Evolutionary conservation across 768 basidiomycete genomes (phyloP), one percentile per base, ranked within the genome.

Genomic region (Antrodiella citrinella): DNA sequence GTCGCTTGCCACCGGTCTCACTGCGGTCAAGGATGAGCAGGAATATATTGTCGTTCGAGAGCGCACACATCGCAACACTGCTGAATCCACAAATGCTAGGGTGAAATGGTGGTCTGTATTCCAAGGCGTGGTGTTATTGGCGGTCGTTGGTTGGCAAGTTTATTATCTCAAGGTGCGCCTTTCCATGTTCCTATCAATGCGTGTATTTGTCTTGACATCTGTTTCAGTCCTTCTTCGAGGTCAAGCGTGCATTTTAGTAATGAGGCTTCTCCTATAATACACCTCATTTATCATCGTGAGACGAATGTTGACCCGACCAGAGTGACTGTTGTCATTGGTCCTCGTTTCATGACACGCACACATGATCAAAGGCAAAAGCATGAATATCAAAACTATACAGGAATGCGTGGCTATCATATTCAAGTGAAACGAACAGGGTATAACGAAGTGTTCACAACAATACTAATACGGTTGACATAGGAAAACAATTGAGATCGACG

Each of bases 51-150:
- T 95, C 25, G 84, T 98, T 23, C 80, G 96, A 45, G 96, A 99
- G 67, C 77, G 78, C 52, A 84, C 84, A 39, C 96, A 99, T 67
- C 76, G 96, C 49, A 91, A 98, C 65, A 99, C 96, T 46, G 86
- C 91, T 7, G 90, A 89, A 73, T 95, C 80, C 1, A 91, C 90
- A 18, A 98, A 98, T 65, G 78, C 86, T 35, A 82, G 96, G 35
- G 95, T 99, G 48, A 98, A 97, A 71, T 98, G 92, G 92, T 99
- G 96, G 96, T 94, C 92, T 2, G 84, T 99, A 53, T 65, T 92
- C 4, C 96, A 99, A 66, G 77, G 87, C 3, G 63, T 89, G 38
- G 86, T 98, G 19, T 71, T 98, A 50, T 87, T 97, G 62, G 74
- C 81, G 2, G 86, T 96, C 0, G 94, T 96, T 49, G 94, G 80